These are phyloP conservation scores for Elsinoe necatrix DNA, from an alignment of 2,329 filamentous ascomycete species.

Conservation along the genomic window DNA sequence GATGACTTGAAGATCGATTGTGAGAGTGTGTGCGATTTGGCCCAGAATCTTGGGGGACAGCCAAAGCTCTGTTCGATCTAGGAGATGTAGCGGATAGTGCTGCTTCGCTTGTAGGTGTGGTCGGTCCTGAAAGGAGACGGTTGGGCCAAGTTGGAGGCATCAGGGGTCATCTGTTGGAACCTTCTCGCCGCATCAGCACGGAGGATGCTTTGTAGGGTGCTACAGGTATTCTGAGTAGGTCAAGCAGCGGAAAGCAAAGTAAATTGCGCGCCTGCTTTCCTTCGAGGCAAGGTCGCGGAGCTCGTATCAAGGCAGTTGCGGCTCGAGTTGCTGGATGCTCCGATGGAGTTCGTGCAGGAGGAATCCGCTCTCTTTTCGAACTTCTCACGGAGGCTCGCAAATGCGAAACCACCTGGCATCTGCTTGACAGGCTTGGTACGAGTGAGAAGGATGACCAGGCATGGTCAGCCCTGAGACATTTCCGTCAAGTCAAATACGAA, in stretches of 20 bases:
- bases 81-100: constrained; percentile 18
- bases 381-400: neutral
- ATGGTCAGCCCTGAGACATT: constrained; percentile 10
- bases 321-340: neutral
- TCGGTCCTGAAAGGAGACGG: constrained; percentile 24
- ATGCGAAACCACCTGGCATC: neutral
- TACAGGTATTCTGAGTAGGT: neutral
- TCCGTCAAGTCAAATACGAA: neutral
- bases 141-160: constrained; percentile 30
- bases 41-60: constrained; percentile 16
- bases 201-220: constrained; percentile 1
- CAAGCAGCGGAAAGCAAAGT: neutral
- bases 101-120: constrained; percentile 18
- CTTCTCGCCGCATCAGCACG: neutral
- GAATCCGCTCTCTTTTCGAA: neutral
- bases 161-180: constrained; percentile 13
- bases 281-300: constrained; percentile 1
- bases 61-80: constrained; percentile 11
- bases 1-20: constrained; percentile 66
- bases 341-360: neutral
- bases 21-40: constrained; percentile 23
- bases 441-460: neutral
- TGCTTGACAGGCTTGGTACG: neutral
- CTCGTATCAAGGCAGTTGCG: constrained; percentile 12
- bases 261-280: neutral